Percentiles rank a stretch among this genome's conserved stretches.
These are phyloP conservation scores for Tylopilus subfusipes DNA, from an alignment of 768 basidiomycete species.

Conservation along the genomic window DNA sequence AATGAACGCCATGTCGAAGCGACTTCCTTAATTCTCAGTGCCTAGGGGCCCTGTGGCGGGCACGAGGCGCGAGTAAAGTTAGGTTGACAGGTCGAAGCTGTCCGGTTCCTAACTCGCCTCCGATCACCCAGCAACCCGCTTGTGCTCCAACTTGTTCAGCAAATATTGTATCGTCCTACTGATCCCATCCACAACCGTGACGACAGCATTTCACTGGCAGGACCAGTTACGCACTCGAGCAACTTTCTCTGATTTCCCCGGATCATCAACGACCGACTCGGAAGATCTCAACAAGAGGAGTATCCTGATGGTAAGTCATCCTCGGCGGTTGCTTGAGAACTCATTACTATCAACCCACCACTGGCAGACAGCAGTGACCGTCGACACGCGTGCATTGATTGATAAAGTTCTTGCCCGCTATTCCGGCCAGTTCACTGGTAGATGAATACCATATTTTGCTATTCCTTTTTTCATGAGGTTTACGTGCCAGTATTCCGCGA, in stretches of 20 bases:
- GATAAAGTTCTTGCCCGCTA: neutral
- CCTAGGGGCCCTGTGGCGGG: too few relatives aligned
- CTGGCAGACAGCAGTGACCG: neutral
- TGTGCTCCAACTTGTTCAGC: too few relatives aligned
- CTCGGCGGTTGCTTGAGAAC: neutral
- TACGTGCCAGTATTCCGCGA: neutral
- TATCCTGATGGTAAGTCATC: neutral
- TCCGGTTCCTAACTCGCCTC: too few relatives aligned
- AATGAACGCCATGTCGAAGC: too few relatives aligned
- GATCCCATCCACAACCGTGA: too few relatives aligned
- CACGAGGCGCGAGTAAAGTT: too few relatives aligned
- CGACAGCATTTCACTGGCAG: too few relatives aligned
- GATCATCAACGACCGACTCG: neutral
- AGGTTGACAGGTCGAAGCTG: too few relatives aligned
- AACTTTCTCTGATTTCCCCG: neutral
- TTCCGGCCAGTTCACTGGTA: neutral
- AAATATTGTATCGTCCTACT: too few relatives aligned
- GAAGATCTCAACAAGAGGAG: neutral
- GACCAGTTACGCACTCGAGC: too few relatives aligned
- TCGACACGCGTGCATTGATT: neutral
- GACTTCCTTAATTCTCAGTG: too few relatives aligned
- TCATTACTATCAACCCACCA: neutral
- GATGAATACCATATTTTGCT: neutral
- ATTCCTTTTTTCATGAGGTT: neutral
- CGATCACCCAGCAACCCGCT: too few relatives aligned